Evolutionary conservation across 1,139 yeast species (phyloP), one percentile per base, ranked within the genome.

Genomic region (Scheffersomyces segobiensis): DNA sequence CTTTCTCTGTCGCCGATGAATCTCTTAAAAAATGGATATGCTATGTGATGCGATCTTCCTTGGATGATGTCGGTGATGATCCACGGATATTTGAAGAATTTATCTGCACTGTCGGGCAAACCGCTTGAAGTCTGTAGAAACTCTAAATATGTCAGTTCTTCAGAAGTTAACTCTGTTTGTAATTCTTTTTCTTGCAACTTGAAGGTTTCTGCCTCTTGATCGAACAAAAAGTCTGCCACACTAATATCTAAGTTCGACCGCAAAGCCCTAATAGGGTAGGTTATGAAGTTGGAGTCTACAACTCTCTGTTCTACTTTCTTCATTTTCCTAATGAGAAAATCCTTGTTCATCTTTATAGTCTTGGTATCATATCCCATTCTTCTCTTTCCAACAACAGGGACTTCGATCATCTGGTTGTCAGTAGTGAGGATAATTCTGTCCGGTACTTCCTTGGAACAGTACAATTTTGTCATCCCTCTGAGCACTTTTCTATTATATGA

Each of bases 81-180:
- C 77, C 80, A 77, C 7, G 85, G 84, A 64, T 80, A 81, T 56
- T 81, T 79, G 71, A 81, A 82, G 63, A 73, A 79, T 21, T 55
- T 57, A 54, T 73, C 79, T 14, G 78, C 66, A 46, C 61, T 56
- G 54, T 76, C 79, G 8, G 73, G 80, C 26, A 68, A 54, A 6
- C 61, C 60, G 59, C 72, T 73, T 32, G 80, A 72, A 52, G 69
- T 65, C 59, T 75, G 68, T 46, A 77, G 64, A 54, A 77, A 76
- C 24, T 70, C 63, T 24, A 76, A 68, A 58, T 75, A 73, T 22
- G 69, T 60, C 26, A 60, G 55, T 42, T 76, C 76, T 12, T 67
- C 59, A 0, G 55, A 26, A 49, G 64, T 56, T 12, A 75, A 63
- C 7, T 60, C 57, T 26, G 63, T 62, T 3, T 63, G 53, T n/a